Evolutionary conservation across 805 yeast species (phyloP).

Genomic region (Vanderwaltozyma tropicalis): DNA sequence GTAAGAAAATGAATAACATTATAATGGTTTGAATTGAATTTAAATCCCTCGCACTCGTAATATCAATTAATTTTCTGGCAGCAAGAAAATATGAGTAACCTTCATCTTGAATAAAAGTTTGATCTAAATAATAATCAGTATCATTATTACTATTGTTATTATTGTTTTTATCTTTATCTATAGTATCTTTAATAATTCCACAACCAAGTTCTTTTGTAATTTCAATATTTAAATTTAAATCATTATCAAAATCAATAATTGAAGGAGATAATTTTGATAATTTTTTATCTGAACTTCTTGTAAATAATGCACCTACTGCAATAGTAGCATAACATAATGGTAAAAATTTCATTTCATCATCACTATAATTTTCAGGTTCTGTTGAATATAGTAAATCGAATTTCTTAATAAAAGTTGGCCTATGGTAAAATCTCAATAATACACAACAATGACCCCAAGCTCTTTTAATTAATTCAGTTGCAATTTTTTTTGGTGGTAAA

Average conservation of each 20-base stretch:
- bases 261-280: background rate
- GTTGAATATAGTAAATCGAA: constrained; percentile 67
- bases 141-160: too few species aligned
- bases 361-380: constrained; percentile 65
- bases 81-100: constrained; percentile 80
- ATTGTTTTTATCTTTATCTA: too few species aligned
- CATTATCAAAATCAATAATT: too few species aligned
- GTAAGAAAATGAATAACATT: constrained; percentile 77
- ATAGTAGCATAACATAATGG: constrained; percentile 77
- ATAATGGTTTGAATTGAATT: constrained; percentile 78
- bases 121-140: constrained; percentile 3
- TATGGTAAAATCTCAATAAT: constrained; percentile 72
- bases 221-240: too few species aligned
- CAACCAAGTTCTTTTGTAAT: too few species aligned
- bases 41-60: constrained; percentile 75
- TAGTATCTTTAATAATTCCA: too few species aligned
- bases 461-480: constrained; percentile 59
- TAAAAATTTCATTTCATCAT: constrained; percentile 66
- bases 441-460: constrained; percentile 86
- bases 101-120: constrained; percentile 37
- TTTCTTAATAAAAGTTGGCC: constrained; percentile 71
- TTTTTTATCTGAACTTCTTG: constrained; percentile 21
- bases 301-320: constrained; percentile 78
- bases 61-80: constrained; percentile 74
- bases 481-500: constrained; percentile 67